Percentiles rank a stretch among this genome's conserved stretches.
Evolutionary conservation across 2,329 filamentous ascomycete genomes (phyloP).

Genomic region (Colletotrichum chrysophilum): DNA sequence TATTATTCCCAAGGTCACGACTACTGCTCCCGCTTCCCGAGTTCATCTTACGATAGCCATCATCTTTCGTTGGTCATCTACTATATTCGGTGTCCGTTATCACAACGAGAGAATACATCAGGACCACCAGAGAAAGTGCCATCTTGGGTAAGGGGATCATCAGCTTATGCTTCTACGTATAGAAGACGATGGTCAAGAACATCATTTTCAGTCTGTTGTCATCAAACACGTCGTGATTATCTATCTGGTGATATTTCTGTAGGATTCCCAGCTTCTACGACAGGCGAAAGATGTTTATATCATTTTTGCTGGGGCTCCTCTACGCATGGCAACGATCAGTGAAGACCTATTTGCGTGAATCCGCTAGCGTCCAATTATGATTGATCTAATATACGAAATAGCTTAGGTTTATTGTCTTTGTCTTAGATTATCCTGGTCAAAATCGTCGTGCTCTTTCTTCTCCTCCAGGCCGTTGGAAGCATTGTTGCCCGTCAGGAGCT

Average conservation of each 20-base stretch:
- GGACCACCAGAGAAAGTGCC: not conserved
- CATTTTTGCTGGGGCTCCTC: not conserved
- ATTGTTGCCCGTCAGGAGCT: accelerated
- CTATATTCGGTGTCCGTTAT: not conserved
- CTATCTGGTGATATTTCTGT: not conserved
- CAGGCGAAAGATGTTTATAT: not conserved
- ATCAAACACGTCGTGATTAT: not conserved
- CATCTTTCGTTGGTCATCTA: not conserved
- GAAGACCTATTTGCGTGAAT: not conserved
- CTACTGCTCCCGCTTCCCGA: not conserved
- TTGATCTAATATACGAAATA: accelerated
- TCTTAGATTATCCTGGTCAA: accelerated
- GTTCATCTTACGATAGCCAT: too few species aligned
- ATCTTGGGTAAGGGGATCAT: not conserved
- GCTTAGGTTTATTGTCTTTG: accelerated
- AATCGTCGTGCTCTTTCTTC: not conserved
- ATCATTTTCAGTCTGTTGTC: not conserved
- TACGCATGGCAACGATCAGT: not conserved
- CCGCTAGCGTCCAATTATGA: not conserved
- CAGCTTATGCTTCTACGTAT: not conserved
- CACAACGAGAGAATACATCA: not conserved
- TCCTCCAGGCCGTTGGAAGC: not conserved
- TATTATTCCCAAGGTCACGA: not conserved
- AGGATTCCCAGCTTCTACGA: not conserved
- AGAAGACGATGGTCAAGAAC: not conserved